Evolutionary conservation across 306 rosid genomes (phyloP).

Genomic region (Cicer arietinum): DNA sequence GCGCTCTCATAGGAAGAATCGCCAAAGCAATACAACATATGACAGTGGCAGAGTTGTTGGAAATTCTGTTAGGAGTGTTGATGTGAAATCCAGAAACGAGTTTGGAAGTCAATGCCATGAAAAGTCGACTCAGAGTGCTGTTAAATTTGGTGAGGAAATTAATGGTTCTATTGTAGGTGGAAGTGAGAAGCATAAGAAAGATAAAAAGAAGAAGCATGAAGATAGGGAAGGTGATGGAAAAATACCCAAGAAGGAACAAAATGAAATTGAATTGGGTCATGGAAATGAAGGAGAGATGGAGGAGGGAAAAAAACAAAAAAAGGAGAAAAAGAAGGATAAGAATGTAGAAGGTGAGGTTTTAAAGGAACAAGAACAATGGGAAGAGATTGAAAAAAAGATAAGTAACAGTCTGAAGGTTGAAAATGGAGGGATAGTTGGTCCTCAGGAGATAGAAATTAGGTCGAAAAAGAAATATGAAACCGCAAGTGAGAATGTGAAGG

Average conservation of each 20-base stretch:
- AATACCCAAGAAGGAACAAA: not conserved
- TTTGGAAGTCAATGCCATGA: not conserved
- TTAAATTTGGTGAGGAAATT: not conserved
- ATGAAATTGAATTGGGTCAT: not conserved
- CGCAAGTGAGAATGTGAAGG: not conserved
- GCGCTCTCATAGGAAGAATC: slow-evolving; percentile 39
- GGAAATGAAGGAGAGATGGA: not conserved
- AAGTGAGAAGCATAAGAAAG: slow-evolving; percentile 44
- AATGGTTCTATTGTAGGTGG: slow-evolving; percentile 34
- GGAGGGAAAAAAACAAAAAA: slow-evolving; percentile 32
- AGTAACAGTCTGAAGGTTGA: not conserved
- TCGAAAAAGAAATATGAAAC: slow-evolving; percentile 27
- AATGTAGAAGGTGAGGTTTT: slow-evolving; percentile 9
- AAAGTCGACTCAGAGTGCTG: not conserved
- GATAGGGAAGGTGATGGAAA: slow-evolving; percentile 25
- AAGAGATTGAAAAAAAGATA: slow-evolving; percentile 8
- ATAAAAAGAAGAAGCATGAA: slow-evolving; percentile 34
- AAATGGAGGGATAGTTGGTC: slow-evolving; percentile 18
- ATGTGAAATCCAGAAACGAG: not conserved
- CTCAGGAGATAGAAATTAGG: not conserved
- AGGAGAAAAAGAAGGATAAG: not conserved
- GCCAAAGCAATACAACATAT: not conserved
- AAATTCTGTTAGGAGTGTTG: slow-evolving; percentile 14
- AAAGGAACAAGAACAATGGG: not conserved
- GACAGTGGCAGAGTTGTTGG: slow-evolving; percentile 4